These are phyloP conservation scores for Ogataea methylovora DNA, from an alignment of 805 yeast genomes.

Conservation along the genomic window DNA sequence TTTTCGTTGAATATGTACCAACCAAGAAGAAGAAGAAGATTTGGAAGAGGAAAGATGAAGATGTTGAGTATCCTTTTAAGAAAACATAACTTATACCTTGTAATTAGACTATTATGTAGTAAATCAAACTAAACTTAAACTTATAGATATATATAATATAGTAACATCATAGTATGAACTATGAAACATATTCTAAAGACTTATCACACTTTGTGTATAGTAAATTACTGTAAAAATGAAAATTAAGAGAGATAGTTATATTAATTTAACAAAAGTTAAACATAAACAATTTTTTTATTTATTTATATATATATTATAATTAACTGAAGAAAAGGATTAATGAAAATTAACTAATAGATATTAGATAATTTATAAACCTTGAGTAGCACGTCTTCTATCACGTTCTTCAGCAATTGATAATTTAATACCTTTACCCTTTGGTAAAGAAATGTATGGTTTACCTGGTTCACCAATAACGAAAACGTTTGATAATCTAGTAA, in stretches of 20 bases:
- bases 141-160: too few species aligned
- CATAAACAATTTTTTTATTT: too few species aligned
- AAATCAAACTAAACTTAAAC: not conserved
- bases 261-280: too few species aligned
- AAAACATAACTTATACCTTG: slow-evolving; percentile 2
- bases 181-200: too few species aligned
- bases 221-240: too few species aligned
- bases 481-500: slow-evolving; percentile 89
- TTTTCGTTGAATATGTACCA: slow-evolving; percentile 75
- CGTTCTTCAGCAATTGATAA: slow-evolving; percentile 94
- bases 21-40: slow-evolving; percentile 83
- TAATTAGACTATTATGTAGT: not conserved
- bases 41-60: slow-evolving; percentile 84
- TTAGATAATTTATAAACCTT: slow-evolving; percentile 36
- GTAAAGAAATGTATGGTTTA: slow-evolving; percentile 90
- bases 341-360: not conserved
- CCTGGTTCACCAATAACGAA: slow-evolving; percentile 94
- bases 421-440: slow-evolving; percentile 99
- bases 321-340: not conserved
- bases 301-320: not conserved
- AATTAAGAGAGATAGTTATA: too few species aligned
- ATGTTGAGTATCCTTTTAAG: slow-evolving; percentile 82
- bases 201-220: too few species aligned
- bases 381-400: slow-evolving; percentile 93
- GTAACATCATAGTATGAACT: too few species aligned